Conservation (phyloP, 73 alveolate species). For the Paraurostyla sp. region DNA sequence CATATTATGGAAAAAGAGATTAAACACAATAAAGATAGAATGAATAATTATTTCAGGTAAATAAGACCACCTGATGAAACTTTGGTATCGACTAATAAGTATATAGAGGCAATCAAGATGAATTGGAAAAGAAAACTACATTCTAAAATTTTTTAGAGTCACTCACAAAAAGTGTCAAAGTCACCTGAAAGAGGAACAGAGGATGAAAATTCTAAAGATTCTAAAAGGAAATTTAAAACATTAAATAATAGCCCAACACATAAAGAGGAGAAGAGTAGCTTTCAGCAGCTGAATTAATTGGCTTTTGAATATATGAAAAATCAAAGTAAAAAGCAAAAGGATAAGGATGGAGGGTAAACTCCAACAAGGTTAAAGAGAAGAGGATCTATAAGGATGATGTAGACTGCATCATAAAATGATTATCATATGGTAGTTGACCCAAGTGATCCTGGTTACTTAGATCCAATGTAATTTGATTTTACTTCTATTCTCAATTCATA, state of each 20-base stretch:
- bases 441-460: background rate
- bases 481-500: background rate
- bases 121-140: background rate
- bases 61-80: conserved; percentile 26
- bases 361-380: background rate
- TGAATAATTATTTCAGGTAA: background rate
- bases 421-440: background rate
- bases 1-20: conserved; percentile 19
- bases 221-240: background rate
- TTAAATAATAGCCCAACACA: background rate
- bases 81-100: background rate
- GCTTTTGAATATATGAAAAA: conserved; percentile 33
- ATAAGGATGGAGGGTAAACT: background rate
- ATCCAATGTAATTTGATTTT: background rate
- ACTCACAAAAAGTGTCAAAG: background rate
- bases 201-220: background rate
- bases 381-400: background rate
- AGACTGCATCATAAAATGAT: background rate
- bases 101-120: background rate
- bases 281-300: background rate
- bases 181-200: background rate
- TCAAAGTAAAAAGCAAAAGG: background rate
- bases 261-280: background rate
- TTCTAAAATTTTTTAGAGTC: background rate
- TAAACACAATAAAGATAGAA: conserved; percentile 2